Evolutionary conservation across 495 filamentous ascomycete genomes (phyloP), one percentile per base, ranked within the genome.

Genomic region (Xylaria nigripes): DNA sequence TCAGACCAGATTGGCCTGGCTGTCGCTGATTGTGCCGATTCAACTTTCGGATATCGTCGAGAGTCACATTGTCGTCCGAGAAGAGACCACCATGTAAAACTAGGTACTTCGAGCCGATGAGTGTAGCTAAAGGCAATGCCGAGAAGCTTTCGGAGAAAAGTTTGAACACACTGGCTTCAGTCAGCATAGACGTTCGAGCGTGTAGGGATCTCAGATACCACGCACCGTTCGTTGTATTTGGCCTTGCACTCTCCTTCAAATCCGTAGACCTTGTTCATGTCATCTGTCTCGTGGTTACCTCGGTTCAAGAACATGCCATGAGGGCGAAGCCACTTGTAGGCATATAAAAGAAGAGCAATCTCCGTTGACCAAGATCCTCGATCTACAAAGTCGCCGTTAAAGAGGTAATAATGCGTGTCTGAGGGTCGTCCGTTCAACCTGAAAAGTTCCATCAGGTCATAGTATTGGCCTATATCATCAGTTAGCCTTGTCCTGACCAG

Each of bases 321-420:
- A 0, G 94, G 93, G 49, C 84, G 84, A 59, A 99, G 70, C 90
- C 89, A 95, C 73, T 99, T 99, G 78, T 96, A 93, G 30, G 92
- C 87, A 65, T 95, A 99, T 22, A 99, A 80, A 24, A 95, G 79
- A 22, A 99, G 76, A 10, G 89, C 93, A 61, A 99, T 90, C 66
- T 99, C 93, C 8, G 86, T 92, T 15, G 92, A 96, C 93, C 93
- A 99, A 32, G 88, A 94, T 18, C 93, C 93, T 68, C 93, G 83
- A 67, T 99, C 93, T 22, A 99, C 93, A 59, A 99, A 99, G 70
- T 99, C 93, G 59, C 93, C 93, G 70, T 99, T 99, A 80, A 99
- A 99, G 45, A 99, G 83, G 64, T 96, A 99, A 63, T 81, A 83
- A 59, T 97, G 89, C 56, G 85, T 86, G 58, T 89, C 86, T 15